phyloP scores from a whole-genome alignment of 2,329 filamentous ascomycete species.

The Alternaria solani region DNA sequence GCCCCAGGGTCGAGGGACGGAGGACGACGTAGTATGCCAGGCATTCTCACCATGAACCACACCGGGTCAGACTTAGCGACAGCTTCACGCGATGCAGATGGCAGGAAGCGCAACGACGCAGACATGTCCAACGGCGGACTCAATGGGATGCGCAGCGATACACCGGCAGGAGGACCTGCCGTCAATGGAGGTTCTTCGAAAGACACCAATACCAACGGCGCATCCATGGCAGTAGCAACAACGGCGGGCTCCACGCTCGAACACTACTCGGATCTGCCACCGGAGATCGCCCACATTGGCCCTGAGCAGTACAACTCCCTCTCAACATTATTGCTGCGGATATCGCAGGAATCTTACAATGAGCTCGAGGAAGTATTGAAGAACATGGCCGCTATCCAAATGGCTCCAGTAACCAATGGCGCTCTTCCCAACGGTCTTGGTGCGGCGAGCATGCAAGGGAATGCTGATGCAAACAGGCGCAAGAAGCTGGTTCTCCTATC shows the following conservation, averaged over 20 bases:
- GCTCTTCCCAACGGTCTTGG: conserved; percentile 50
- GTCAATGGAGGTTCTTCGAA: conserved; percentile 22
- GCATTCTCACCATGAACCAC: conserved; percentile 58
- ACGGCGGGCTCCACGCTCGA: conserved; percentile 18
- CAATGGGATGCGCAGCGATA: conserved; percentile 23
- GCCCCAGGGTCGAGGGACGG: conserved; percentile 39
- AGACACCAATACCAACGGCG: conserved; percentile 25
- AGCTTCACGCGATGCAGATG: conserved; percentile 39
- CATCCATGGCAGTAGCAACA: conserved; percentile 21
- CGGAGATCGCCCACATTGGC: conserved; percentile 72
- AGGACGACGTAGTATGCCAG: conserved; percentile 56
- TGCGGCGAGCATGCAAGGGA: conserved; percentile 40
- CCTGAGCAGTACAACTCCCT: conserved; percentile 76
- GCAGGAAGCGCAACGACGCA: conserved; percentile 42
- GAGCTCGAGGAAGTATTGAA: conserved; percentile 74
- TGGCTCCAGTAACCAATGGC: conserved; percentile 62
- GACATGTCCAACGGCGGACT: conserved; percentile 43
- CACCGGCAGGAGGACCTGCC: conserved; percentile 16
- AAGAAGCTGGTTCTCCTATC: conserved; percentile 80
- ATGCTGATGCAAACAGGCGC: conserved; percentile 38
- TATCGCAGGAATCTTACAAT: conserved; percentile 85
- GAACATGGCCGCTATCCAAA: conserved; percentile 73
- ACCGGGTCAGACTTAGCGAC: conserved; percentile 50
- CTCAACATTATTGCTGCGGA: conserved; percentile 75
- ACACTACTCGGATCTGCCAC: conserved; percentile 52